A percentile compares a stretch with the other conserved stretches of the same genome.
phyloP scores from a whole-genome alignment of 441 rosid species.

The Populus hybrid region DNA sequence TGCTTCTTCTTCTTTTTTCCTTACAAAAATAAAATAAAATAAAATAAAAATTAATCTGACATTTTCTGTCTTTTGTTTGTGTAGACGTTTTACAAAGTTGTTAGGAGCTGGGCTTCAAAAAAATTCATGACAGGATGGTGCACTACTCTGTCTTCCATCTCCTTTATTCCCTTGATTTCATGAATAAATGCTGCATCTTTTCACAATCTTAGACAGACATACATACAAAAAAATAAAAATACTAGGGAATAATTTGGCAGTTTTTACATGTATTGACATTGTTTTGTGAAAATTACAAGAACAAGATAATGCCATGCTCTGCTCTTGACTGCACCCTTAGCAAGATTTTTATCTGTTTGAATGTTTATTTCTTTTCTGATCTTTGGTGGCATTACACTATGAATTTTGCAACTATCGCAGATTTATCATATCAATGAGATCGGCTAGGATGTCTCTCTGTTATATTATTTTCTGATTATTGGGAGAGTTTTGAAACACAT shows the following conservation, averaged over 20 bases:
- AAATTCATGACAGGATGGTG: constrained; percentile 99
- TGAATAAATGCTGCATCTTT: not conserved
- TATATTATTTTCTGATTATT: not conserved
- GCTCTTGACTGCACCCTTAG: not conserved
- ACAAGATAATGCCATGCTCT: not conserved
- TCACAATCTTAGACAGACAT: not conserved
- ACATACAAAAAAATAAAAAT: not conserved
- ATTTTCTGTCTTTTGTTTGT: constrained; percentile 12
- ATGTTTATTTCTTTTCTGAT: not conserved
- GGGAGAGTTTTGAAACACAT: not conserved
- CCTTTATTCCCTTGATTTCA: constrained; percentile 5
- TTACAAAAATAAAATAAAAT: no score
- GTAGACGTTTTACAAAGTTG: constrained; percentile 85
- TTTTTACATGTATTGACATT: not conserved
- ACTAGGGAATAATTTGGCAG: not conserved
- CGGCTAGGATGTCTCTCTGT: not conserved
- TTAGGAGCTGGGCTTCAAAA: constrained; percentile 96
- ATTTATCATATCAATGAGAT: not conserved
- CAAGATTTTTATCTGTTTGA: not conserved
- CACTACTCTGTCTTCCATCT: constrained; percentile 13
- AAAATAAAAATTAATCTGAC: not conserved
- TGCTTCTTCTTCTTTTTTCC: not conserved
- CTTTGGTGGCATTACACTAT: not conserved
- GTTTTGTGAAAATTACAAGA: not conserved
- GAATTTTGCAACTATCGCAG: not conserved